These are phyloP conservation scores for Xylariaceae sp. DNA, from an alignment of 2,329 filamentous ascomycete genomes.

Conservation along the genomic window DNA sequence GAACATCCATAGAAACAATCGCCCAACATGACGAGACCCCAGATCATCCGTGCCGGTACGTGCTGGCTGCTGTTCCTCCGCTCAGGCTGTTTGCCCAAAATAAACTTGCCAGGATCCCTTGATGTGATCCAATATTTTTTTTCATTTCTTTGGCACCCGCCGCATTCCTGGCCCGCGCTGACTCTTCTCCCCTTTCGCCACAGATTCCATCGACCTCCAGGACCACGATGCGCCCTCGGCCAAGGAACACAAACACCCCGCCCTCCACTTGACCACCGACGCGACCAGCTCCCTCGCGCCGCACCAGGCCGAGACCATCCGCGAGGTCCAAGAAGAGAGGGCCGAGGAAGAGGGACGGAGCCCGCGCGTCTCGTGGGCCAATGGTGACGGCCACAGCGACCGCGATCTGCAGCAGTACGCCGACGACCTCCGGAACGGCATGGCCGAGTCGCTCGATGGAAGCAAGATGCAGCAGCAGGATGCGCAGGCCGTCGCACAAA, in stretches of 20 bases:
- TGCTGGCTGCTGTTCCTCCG: too few relatives aligned
- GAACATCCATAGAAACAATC: too few relatives aligned
- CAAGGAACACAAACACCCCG: conserved; percentile 62
- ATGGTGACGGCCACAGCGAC: conserved; percentile 31
- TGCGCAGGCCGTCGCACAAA: conserved; percentile 52
- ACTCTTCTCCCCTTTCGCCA: conserved; percentile 16
- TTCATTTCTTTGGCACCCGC: conserved; percentile 5
- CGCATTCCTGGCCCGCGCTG: conserved; percentile 15
- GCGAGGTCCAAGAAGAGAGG: conserved; percentile 69
- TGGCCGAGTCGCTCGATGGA: conserved; percentile 31
- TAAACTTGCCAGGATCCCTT: conserved; percentile 14
- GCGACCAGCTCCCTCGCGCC: conserved; percentile 51
- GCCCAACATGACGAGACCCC: conserved; percentile 50
- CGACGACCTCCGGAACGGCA: conserved; percentile 36
- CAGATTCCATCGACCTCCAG: conserved; percentile 95
- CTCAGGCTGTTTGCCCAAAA: too few relatives aligned
- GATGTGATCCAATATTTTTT: conserved; percentile 1
- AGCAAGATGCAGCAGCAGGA: conserved; percentile 45
- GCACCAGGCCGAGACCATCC: conserved; percentile 79
- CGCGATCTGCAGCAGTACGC: conserved; percentile 37
- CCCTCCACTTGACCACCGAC: conserved; percentile 42
- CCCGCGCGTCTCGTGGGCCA: conserved; percentile 50
- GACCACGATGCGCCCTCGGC: conserved; percentile 74
- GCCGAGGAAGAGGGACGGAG: conserved; percentile 63
- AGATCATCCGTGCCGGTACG: conserved; percentile 54